Conservation (phyloP, 495 filamentous ascomycete genomes). For the Tuber microsphaerosporum region DNA sequence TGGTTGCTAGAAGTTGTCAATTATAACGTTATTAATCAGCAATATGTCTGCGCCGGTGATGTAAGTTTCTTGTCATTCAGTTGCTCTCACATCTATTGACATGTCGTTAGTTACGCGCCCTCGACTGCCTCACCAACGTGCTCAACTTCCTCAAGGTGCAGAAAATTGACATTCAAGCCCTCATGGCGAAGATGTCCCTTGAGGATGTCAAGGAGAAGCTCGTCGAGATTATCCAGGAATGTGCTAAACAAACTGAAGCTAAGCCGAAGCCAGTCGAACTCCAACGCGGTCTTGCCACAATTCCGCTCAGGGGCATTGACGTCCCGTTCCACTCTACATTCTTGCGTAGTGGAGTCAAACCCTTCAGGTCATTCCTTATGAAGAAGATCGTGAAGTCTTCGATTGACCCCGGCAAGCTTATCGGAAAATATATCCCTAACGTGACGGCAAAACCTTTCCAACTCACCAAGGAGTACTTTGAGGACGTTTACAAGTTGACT, state of each 20-base stretch:
- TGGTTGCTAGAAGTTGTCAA: conserved; percentile 99
- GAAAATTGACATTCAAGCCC: too few species aligned
- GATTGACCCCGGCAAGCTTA: conserved; percentile 88
- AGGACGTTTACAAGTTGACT: too few species aligned
- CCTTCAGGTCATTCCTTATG: conserved; percentile 89
- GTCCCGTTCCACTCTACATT: conserved; percentile 99
- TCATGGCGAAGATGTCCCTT: too few species aligned
- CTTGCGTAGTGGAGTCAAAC: conserved; percentile 93
- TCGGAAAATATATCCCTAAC: conserved; percentile 98
- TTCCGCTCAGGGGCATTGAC: conserved; percentile 92
- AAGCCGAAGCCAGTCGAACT: too few species aligned
- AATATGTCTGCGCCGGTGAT: conserved; percentile 97
- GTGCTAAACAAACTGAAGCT: conserved; percentile 58
- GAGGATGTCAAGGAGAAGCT: conserved; percentile 71
- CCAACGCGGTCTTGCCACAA: conserved; percentile 83
- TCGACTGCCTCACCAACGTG: too few species aligned
- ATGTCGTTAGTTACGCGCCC: too few species aligned
- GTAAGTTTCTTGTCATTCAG: conserved; percentile 40
- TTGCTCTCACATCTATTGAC: background rate
- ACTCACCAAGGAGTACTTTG: conserved; percentile 78
- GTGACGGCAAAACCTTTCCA: conserved; percentile 96
- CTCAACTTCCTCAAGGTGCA: too few species aligned
- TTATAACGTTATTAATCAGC: conserved; percentile 96
- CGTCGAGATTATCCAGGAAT: conserved; percentile 75
- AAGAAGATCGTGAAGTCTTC: conserved; percentile 99